Evolutionary conservation across 2,329 filamentous ascomycete species (phyloP), one percentile per base, ranked within the genome.

Genomic region (Pyricularia pennisetigena): DNA sequence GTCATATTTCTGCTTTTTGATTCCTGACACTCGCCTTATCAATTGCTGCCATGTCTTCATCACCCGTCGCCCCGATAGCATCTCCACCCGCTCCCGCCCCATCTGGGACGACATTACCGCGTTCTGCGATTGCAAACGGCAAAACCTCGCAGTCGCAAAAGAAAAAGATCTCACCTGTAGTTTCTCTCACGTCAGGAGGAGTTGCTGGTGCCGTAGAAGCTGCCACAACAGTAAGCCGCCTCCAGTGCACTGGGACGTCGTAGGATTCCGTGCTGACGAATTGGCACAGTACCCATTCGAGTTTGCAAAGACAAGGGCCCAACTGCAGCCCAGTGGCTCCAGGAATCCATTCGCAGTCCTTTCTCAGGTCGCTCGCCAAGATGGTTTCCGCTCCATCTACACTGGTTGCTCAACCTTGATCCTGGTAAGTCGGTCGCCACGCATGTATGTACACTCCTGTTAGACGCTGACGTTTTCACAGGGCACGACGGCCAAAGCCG

Each of bases 261-360:
- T 8, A 7, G 41, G 26, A 2, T 28, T 26, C 35, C 66, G 54
- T 59, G 35, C 26, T 35, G 7, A n/a, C 69, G 41, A n/a, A 41
- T 54, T 32, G 23, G 9, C 12, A 8, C 69, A 82, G 79, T 89
- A 89, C 74, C 88, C 88, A 0, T 85, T 90, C 72, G 88, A 90
- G 73, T 90, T 89, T 72, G 86, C 87, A 68, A 90, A 90, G 76
- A 90, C 88, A 0, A 79, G 86, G 68, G 82, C 86, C 3, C 86
- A 90, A 71, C 78, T 88, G 1, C 26, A n/a, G 77, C 73, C 59
- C 4, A 65, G 65, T 14, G 61, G 69, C 1, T 75, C 80, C 20
- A 78, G 79, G 59, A 90, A 90, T 68, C 87, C 87, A 0, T 85
- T 88, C 72, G 72, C 78, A 0, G 82, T 90, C 6, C 84, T 90